Conservation (phyloP, 805 yeast genomes). For the Candida xiaguanensis region DNA sequence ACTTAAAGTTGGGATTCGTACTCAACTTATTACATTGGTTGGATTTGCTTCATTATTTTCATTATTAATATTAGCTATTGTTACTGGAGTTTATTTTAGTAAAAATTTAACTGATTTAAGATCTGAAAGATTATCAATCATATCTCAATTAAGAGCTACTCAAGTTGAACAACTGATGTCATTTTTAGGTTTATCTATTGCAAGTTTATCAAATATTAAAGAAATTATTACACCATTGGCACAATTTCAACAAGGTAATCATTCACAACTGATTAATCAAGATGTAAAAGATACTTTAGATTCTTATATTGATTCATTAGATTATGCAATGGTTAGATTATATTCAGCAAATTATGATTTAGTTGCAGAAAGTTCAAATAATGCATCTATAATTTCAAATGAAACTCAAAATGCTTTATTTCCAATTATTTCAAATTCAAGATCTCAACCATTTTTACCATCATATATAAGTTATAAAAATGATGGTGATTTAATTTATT, state of each 20-base stretch:
- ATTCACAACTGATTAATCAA: conserved; percentile 39
- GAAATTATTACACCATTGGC: conserved; percentile 57
- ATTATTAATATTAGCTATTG: conserved; percentile 66
- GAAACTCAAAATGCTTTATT: conserved; percentile 14
- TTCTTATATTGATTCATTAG: conserved; percentile 61
- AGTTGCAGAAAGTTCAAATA: conserved; percentile 38
- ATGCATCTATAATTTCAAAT: conserved; percentile 19
- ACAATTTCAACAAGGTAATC: conserved; percentile 71
- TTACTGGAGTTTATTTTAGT: conserved; percentile 70
- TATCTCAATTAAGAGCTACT: conserved; percentile 75
- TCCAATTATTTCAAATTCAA: not conserved
- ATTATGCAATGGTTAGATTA: conserved; percentile 59
- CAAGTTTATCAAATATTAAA: conserved; percentile 60
- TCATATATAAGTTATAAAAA: not conserved
- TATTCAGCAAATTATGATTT: conserved; percentile 56
- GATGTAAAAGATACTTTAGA: conserved; percentile 46
- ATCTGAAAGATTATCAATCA: conserved; percentile 68
- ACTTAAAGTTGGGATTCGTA: conserved; percentile 61
- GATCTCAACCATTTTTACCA: conserved; percentile 1
- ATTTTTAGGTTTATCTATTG: conserved; percentile 61
- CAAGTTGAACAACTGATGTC: conserved; percentile 70
- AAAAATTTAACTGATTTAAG: conserved; percentile 56
- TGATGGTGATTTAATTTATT: not conserved
- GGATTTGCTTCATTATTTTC: conserved; percentile 66
- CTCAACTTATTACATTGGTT: conserved; percentile 72